These are phyloP conservation scores for Xylariaceae sp. DNA, from an alignment of 2,329 filamentous ascomycete species.

Conservation along the genomic window DNA sequence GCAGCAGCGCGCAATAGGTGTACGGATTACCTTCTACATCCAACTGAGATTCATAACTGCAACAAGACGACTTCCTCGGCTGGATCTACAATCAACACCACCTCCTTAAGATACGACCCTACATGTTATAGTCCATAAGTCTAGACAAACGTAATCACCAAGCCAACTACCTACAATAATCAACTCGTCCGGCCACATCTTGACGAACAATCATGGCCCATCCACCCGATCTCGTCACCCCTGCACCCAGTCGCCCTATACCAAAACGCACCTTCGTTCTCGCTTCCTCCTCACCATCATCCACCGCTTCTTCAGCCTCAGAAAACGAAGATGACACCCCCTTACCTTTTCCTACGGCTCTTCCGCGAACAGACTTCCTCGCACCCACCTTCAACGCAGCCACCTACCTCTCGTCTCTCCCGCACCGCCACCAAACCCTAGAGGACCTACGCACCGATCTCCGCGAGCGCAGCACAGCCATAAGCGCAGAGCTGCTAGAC, in stretches of 20 bases:
- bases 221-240: slow-evolving; percentile 17
- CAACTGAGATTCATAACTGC: no score
- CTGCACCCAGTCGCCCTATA: slow-evolving; percentile 30
- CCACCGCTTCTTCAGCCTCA: slow-evolving; percentile 37
- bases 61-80: no score
- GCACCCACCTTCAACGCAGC: slow-evolving; percentile 71
- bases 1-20: no score
- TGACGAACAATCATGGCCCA: slow-evolving; percentile 7
- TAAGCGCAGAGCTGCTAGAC: slow-evolving; percentile 83
- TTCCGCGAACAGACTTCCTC: slow-evolving; percentile 79
- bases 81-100: no score
- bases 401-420: slow-evolving; percentile 72
- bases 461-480: slow-evolving; percentile 69
- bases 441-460: slow-evolving; percentile 87
- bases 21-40: no score
- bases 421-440: slow-evolving; percentile 88
- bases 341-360: slow-evolving; percentile 81
- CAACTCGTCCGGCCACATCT: background rate
- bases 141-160: no score
- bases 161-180: no score
- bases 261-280: slow-evolving; percentile 39
- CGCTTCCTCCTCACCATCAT: slow-evolving; percentile 34
- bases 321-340: slow-evolving; percentile 53
- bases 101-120: no score
- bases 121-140: no score